phyloP scores from a whole-genome alignment of 2,329 filamentous ascomycete species.

The Penicillium concentricum region DNA sequence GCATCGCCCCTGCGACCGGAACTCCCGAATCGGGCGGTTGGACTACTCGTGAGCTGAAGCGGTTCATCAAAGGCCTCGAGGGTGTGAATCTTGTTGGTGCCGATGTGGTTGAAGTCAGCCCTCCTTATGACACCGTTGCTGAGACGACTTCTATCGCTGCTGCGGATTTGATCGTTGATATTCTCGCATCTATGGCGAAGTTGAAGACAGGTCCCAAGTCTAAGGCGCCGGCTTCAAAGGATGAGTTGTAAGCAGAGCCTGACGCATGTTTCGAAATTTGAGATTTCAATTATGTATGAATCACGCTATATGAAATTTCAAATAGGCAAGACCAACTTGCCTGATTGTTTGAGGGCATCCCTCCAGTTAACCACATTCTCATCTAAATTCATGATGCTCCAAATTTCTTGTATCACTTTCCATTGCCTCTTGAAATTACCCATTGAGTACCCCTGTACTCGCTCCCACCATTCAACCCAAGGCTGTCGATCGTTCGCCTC shows the following conservation, averaged over 20 bases:
- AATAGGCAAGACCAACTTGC: slow-evolving; percentile 17
- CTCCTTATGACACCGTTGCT: slow-evolving; percentile 21
- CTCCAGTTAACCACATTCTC: slow-evolving; percentile 15
- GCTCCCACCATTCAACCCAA: slow-evolving; percentile 22
- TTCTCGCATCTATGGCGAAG: slow-evolving; percentile 30
- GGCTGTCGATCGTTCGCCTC: slow-evolving; percentile 15
- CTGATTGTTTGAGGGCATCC: slow-evolving; percentile 15
- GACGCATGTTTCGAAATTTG: not conserved
- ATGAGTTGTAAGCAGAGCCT: not conserved
- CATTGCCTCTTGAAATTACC: slow-evolving; percentile 22
- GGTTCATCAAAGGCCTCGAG: slow-evolving; percentile 19
- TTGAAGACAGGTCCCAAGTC: not conserved
- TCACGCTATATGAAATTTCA: slow-evolving; percentile 6
- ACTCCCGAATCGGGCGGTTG: slow-evolving; percentile 25
- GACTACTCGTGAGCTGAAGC: slow-evolving; percentile 22
- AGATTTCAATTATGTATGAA: not conserved
- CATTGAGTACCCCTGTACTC: slow-evolving; percentile 18
- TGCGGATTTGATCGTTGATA: slow-evolving; percentile 31
- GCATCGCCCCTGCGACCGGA: slow-evolving; percentile 35
- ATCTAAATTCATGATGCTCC: slow-evolving; percentile 17
- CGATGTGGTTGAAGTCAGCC: slow-evolving; percentile 50
- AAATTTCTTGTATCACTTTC: slow-evolving; percentile 20
- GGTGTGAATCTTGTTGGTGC: slow-evolving; percentile 22
- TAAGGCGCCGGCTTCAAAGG: not conserved
- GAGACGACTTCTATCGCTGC: slow-evolving; percentile 31